Evolutionary conservation across 106 monocot genomes (phyloP).

Genomic region (Acanthochlamys bracteata): DNA sequence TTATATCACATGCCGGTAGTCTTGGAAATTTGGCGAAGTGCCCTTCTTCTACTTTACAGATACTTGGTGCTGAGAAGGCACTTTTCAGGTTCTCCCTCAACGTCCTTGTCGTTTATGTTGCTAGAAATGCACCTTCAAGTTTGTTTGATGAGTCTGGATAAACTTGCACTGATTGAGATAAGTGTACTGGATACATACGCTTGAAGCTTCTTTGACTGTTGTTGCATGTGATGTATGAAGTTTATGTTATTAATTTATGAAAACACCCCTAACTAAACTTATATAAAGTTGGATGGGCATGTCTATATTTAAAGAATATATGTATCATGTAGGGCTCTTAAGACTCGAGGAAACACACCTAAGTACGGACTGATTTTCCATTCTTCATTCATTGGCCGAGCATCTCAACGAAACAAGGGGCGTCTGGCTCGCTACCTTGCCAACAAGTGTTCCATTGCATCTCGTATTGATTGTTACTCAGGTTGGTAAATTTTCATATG

Average conservation of each 20-base stretch:
- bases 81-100: constrained; percentile 69
- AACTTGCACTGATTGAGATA: no score
- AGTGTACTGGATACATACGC: no score
- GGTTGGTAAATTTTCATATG: constrained; percentile 27
- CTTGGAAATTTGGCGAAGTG: constrained; percentile 88
- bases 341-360: constrained; percentile 86
- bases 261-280: no score
- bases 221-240: no score
- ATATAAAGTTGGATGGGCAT: no score
- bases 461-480: constrained; percentile 92
- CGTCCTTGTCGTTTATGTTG: background rate
- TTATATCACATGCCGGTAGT: constrained; percentile 96
- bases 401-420: constrained; percentile 74
- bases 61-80: constrained; percentile 95
- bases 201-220: no score
- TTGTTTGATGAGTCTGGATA: no score
- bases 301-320: no score
- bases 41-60: constrained; percentile 87
- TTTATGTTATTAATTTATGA: no score
- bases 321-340: constrained; percentile 50
- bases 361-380: constrained; percentile 97
- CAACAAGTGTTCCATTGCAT: constrained; percentile 93
- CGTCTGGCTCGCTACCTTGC: constrained; percentile 91
- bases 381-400: constrained; percentile 94
- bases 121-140: background rate